A percentile compares a stretch with the other conserved stretches of the same genome.
Evolutionary conservation across 805 yeast species (phyloP).

Genomic region (Hanseniaspora vineae): DNA sequence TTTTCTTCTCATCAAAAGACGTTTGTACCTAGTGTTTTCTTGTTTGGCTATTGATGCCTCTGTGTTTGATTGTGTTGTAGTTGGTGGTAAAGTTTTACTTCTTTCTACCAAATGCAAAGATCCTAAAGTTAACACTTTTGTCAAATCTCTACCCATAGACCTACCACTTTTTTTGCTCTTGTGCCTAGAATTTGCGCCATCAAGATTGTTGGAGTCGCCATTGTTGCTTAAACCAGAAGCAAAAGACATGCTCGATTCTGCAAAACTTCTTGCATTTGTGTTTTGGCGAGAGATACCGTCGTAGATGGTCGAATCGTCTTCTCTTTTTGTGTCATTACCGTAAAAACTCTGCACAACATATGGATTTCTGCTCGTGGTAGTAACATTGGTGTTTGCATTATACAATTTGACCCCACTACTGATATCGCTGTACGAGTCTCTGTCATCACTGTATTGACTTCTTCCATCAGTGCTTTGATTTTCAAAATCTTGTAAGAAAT

Average conservation of each 20-base stretch:
- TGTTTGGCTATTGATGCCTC: slow-evolving; percentile 5
- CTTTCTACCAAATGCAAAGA: slow-evolving; percentile 17
- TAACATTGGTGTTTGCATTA: slow-evolving; percentile 4
- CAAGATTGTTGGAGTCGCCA: too few relatives aligned
- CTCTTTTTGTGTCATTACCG: slow-evolving; percentile 2
- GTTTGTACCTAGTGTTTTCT: slow-evolving; percentile 4
- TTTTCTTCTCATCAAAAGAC: background rate
- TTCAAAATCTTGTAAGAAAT: background rate
- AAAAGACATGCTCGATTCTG: too few relatives aligned
- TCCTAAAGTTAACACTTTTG: slow-evolving; percentile 10
- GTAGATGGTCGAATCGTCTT: background rate
- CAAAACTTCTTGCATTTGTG: background rate
- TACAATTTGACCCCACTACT: slow-evolving; percentile 3
- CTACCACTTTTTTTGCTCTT: slow-evolving; percentile 2
- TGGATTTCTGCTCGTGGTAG: background rate
- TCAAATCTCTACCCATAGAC: slow-evolving; percentile 6
- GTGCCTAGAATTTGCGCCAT: too few relatives aligned
- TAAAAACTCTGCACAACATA: background rate
- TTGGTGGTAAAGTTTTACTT: slow-evolving; percentile 19
- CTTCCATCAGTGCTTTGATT: slow-evolving; percentile 1
- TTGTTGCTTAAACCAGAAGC: too few relatives aligned
- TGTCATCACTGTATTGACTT: slow-evolving; percentile 10
- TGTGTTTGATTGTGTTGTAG: slow-evolving; percentile 9
- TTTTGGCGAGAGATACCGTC: slow-evolving; percentile 1
- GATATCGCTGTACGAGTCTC: slow-evolving; percentile 6